Conservation (phyloP, 2,329 filamentous ascomycete species). For the Aspergillus chevalieri region DNA sequence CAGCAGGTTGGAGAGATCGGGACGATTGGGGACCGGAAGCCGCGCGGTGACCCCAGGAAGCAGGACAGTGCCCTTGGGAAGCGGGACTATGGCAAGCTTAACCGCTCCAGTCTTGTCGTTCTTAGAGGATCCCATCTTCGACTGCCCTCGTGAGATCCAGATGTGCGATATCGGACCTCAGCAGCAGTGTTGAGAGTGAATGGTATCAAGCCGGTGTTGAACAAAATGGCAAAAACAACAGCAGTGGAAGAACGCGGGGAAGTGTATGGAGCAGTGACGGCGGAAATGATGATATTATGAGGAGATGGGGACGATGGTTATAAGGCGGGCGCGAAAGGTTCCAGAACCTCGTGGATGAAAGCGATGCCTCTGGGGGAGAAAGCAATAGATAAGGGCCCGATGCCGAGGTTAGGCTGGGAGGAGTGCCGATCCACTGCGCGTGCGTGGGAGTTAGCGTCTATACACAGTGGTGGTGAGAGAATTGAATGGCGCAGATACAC, state of each 20-base stretch:
- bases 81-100: slow-evolving; percentile 69
- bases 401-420: slow-evolving; percentile 26
- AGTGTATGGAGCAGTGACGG: slow-evolving; percentile 4
- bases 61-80: slow-evolving; percentile 73
- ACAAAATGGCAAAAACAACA: background rate
- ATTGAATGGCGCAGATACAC: no score
- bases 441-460: background rate
- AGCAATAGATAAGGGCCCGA: slow-evolving; percentile 27
- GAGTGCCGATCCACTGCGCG: background rate
- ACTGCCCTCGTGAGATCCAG: slow-evolving; percentile 1
- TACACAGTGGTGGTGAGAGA: no score
- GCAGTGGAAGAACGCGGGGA: background rate
- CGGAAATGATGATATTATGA: background rate
- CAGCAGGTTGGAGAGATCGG: slow-evolving; percentile 82
- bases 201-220: background rate
- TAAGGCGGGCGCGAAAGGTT: slow-evolving; percentile 15
- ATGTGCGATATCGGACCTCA: background rate
- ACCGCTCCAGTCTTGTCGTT: slow-evolving; percentile 33
- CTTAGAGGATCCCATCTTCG: slow-evolving; percentile 23
- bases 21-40: slow-evolving; percentile 73
- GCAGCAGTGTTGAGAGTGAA: background rate
- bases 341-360: slow-evolving; percentile 25
- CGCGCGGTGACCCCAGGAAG: slow-evolving; percentile 80
- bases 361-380: slow-evolving; percentile 24
- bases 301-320: background rate